These are phyloP conservation scores for Sherardia arvensis DNA, from an alignment of 257 asterid genomes.

Conservation along the genomic window DNA sequence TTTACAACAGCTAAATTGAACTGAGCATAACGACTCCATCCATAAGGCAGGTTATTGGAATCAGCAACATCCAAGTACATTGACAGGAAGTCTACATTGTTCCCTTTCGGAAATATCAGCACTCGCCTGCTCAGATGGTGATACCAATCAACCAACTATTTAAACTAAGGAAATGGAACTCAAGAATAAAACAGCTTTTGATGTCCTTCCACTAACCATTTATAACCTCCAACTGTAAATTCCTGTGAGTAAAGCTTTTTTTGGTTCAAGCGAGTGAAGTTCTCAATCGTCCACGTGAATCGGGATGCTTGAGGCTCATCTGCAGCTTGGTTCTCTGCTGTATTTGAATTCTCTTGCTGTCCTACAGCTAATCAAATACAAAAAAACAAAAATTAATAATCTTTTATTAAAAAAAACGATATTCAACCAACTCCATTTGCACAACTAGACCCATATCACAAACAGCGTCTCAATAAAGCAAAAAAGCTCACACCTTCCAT, in stretches of 20 bases:
- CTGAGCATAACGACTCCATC: constrained; percentile 92
- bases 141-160: constrained; percentile 14
- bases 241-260: constrained; percentile 85
- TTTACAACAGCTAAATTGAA: constrained; percentile 86
- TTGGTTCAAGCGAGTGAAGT: constrained; percentile 55
- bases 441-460: background rate
- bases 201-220: constrained; percentile 46
- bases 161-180: background rate
- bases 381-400: background rate
- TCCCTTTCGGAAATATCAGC: constrained; percentile 89
- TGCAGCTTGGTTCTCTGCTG: constrained; percentile 65
- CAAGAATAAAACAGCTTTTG: background rate
- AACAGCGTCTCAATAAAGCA: constrained; percentile 2
- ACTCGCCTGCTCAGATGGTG: constrained; percentile 67
- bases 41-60: constrained; percentile 64
- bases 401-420: too few species aligned
- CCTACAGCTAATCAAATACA: constrained; percentile 26
- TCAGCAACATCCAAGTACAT: constrained; percentile 94
- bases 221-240: constrained; percentile 69
- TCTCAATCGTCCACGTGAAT: constrained; percentile 73
- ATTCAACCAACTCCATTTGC: background rate
- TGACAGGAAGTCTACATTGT: constrained; percentile 78
- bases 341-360: constrained; percentile 54
- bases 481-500: constrained; percentile 70
- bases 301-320: constrained; percentile 90